Conservation (phyloP, 495 filamentous ascomycete genomes). For the Polyplosphaeria fusca region DNA sequence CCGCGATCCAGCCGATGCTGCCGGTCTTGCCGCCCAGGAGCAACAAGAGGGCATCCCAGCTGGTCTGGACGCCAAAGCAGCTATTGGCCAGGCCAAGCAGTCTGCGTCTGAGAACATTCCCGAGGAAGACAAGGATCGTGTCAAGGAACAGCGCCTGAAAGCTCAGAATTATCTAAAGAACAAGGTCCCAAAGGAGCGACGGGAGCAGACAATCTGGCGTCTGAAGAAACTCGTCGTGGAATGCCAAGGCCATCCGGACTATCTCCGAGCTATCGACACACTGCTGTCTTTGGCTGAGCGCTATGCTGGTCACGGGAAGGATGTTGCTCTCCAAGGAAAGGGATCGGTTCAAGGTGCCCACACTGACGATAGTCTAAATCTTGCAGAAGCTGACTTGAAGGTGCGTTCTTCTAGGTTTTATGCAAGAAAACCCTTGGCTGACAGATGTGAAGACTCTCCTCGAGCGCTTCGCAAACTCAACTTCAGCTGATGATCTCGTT, state of each 20-base stretch:
- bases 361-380: constrained; percentile 55
- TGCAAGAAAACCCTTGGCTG: constrained; percentile 43
- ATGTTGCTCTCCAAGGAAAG: constrained; percentile 57
- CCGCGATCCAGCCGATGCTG: constrained; percentile 51
- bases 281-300: constrained; percentile 79
- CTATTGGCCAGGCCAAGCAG: constrained; percentile 50
- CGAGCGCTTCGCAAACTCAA: constrained; percentile 94
- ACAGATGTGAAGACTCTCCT: constrained; percentile 67
- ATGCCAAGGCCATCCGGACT: constrained; percentile 89
- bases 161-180: constrained; percentile 69
- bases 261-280: constrained; percentile 83
- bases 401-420: constrained; percentile 48
- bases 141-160: constrained; percentile 53
- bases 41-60: constrained; percentile 45
- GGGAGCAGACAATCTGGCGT: constrained; percentile 87
- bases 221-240: constrained; percentile 98
- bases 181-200: constrained; percentile 91
- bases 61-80: constrained; percentile 56
- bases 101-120: constrained; percentile 53
- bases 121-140: constrained; percentile 62
- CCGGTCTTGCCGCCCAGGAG: constrained; percentile 46
- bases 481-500: constrained; percentile 80
- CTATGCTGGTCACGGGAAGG: constrained; percentile 73
- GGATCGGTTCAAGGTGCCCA: constrained; percentile 69
- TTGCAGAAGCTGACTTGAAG: constrained; percentile 77